Evolutionary conservation across 495 filamentous ascomycete genomes (phyloP).

Genomic region (Penicillium flavigenum): DNA sequence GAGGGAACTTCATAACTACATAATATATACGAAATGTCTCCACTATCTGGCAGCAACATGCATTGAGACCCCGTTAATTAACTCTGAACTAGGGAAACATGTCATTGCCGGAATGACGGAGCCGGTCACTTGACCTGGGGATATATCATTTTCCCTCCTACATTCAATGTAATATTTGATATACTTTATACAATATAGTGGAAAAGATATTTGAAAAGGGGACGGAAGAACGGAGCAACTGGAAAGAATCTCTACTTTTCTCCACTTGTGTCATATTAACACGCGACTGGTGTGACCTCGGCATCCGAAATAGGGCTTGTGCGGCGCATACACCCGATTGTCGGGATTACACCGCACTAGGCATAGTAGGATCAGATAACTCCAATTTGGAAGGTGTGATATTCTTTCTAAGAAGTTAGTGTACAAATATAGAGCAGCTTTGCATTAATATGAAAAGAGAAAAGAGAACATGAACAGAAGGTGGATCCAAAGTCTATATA

Average conservation of each 20-base stretch:
- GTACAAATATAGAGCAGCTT: background rate
- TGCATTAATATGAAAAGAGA: background rate
- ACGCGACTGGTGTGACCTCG: slow-evolving; percentile 9
- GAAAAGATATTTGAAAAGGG: background rate
- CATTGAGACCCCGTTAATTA: slow-evolving; percentile 5
- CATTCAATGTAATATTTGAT: background rate
- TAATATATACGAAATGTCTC: background rate
- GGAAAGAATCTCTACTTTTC: background rate
- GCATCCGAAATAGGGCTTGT: background rate
- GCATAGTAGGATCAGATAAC: slow-evolving; percentile 8
- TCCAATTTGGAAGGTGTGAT: background rate
- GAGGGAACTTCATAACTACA: too few species aligned
- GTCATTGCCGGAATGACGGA: background rate
- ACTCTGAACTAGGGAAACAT: background rate
- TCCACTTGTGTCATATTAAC: slow-evolving; percentile 2
- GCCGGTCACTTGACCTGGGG: slow-evolving; percentile 8
- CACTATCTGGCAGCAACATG: slow-evolving; percentile 6
- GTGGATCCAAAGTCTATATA: background rate
- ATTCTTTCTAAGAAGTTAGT: background rate
- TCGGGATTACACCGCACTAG: slow-evolving; percentile 7
- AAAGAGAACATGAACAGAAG: background rate
- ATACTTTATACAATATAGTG: background rate
- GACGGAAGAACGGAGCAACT: background rate
- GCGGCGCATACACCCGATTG: slow-evolving; percentile 3
- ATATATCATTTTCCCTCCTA: slow-evolving; percentile 1